Evolutionary conservation across 352 stramenopile genomes (phyloP).

Genomic region (Phytophthora syringae): DNA sequence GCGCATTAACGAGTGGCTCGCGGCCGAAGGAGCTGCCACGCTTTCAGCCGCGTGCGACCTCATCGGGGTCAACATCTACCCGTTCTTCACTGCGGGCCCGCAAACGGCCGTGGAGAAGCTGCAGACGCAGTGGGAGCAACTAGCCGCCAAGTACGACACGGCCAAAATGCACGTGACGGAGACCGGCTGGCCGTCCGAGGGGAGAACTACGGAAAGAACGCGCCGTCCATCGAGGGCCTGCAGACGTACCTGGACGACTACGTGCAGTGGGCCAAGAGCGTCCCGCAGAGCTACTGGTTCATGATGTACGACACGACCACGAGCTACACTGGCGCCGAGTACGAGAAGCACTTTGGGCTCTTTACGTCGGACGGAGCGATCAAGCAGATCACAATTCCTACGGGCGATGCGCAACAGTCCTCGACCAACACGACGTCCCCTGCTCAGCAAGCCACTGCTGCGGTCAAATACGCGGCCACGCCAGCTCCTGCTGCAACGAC

Average conservation of each 20-base stretch:
- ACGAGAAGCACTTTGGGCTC: slow-evolving; percentile 74
- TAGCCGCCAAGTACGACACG: slow-evolving; percentile 48
- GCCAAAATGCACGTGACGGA: slow-evolving; percentile 62
- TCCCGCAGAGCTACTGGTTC: slow-evolving; percentile 59
- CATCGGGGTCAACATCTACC: slow-evolving; percentile 78
- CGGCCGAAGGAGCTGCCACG: slow-evolving; percentile 28
- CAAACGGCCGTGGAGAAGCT: slow-evolving; percentile 60
- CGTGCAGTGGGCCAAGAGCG: slow-evolving; percentile 40
- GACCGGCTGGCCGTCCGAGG: slow-evolving; percentile 66
- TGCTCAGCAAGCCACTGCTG: too few relatives aligned
- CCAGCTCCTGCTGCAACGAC: slow-evolving; percentile 5
- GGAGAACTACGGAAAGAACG: slow-evolving; percentile 42
- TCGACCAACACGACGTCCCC: slow-evolving; percentile 16
- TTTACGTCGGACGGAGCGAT: slow-evolving; percentile 27
- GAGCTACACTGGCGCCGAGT: slow-evolving; percentile 52
- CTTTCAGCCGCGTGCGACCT: slow-evolving; percentile 38
- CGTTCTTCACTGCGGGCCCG: slow-evolving; percentile 65
- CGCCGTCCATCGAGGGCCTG: slow-evolving; percentile 43
- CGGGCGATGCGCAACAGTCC: too few relatives aligned
- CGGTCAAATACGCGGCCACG: too few relatives aligned
- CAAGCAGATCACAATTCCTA: slow-evolving; percentile 1
- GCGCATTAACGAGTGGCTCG: slow-evolving; percentile 77
- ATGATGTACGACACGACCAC: slow-evolving; percentile 73
- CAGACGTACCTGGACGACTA: slow-evolving; percentile 58
- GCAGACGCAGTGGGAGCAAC: slow-evolving; percentile 57